Conservation (phyloP, 2,329 filamentous ascomycete species). For the Colletotrichum gloeosporioides region DNA sequence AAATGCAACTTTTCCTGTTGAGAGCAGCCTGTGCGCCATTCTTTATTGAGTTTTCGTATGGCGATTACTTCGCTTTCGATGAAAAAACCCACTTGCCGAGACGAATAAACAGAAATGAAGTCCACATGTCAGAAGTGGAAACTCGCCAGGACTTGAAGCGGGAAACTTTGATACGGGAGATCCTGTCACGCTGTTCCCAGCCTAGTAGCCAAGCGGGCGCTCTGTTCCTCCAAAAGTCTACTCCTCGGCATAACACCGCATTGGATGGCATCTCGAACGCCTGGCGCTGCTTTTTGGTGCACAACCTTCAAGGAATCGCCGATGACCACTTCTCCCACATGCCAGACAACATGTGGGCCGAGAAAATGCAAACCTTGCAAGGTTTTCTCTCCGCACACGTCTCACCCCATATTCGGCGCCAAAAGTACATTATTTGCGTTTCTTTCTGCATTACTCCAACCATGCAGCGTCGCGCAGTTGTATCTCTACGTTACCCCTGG, state of each 20-base stretch:
- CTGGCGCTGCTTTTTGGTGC: neutral
- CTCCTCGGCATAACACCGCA: too few relatives aligned
- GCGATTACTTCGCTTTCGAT: neutral
- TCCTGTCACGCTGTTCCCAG: neutral
- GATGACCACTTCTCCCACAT: neutral
- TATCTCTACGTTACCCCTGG: rapidly evolving
- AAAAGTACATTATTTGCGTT: neutral
- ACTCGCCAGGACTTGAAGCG: neutral
- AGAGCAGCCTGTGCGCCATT: neutral
- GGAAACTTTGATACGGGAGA: neutral
- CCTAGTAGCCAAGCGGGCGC: rapidly evolving
- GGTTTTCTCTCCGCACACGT: neutral
- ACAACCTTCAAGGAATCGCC: neutral
- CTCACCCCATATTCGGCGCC: neutral
- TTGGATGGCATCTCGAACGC: neutral
- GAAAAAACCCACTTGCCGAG: neutral
- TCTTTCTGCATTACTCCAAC: rapidly evolving
- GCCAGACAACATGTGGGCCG: neutral
- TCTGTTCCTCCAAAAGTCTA: neutral
- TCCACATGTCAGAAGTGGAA: neutral
- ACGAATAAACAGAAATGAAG: too few relatives aligned
- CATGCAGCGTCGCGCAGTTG: neutral
- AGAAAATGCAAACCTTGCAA: neutral
- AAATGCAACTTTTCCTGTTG: neutral
- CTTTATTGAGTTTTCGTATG: neutral